These are phyloP conservation scores for Parietichytrium sp. DNA, from an alignment of 108 stramenopile genomes.

Conservation along the genomic window DNA sequence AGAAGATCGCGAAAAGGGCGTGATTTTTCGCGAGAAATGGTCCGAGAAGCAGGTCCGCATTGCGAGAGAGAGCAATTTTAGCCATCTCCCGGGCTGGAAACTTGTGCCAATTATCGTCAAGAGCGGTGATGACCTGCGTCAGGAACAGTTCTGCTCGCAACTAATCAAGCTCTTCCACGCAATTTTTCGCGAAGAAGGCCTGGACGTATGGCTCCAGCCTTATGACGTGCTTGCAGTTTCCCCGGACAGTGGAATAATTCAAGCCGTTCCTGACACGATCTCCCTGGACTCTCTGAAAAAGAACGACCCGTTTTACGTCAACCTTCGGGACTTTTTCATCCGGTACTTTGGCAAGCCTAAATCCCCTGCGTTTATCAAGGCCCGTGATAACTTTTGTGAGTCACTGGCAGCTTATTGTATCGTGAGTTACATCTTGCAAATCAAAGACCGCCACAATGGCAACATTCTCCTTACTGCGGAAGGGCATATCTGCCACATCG, in stretches of 20 bases:
- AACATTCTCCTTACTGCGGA: constrained; percentile 89
- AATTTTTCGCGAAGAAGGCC: constrained; percentile 79
- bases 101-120: constrained; percentile 91
- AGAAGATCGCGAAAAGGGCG: constrained; percentile 16
- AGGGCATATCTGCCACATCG: constrained; percentile 97
- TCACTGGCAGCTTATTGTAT: constrained; percentile 91
- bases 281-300: constrained; percentile 93
- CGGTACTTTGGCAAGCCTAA: background rate
- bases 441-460: constrained; percentile 97
- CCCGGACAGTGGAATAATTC: constrained; percentile 81
- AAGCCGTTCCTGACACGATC: constrained; percentile 83
- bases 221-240: constrained; percentile 91
- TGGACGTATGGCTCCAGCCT: constrained; percentile 83
- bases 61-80: constrained; percentile 72
- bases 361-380: background rate
- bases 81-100: constrained; percentile 76
- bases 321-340: constrained; percentile 41
- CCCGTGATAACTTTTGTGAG: constrained; percentile 50
- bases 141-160: constrained; percentile 93
- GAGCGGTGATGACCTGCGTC: constrained; percentile 94
- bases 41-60: constrained; percentile 82
- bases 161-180: constrained; percentile 84
- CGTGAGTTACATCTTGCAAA: constrained; percentile 87
- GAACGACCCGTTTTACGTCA: constrained; percentile 63
- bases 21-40: constrained; percentile 93